phyloP scores from a whole-genome alignment of 1,139 yeast genomes.

The Insectozyma bohioensis region DNA sequence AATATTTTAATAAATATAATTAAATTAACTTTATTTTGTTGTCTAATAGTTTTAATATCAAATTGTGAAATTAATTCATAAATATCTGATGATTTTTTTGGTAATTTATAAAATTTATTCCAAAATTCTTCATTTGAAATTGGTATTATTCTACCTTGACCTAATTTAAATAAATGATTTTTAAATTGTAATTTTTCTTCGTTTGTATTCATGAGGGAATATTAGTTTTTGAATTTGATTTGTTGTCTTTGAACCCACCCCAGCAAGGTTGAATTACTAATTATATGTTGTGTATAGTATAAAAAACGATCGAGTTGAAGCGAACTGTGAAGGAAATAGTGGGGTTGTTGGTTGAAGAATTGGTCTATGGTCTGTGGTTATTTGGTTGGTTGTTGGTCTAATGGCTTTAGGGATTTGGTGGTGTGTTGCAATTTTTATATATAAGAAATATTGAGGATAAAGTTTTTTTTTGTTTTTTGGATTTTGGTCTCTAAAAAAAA shows the following conservation, averaged over 20 bases:
- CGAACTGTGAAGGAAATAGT: no score
- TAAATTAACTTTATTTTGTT: conserved; percentile 56
- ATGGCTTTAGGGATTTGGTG: no score
- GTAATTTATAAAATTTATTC: conserved; percentile 38
- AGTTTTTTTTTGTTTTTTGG: no score
- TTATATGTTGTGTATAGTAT: no score
- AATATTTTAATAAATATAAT: conserved; percentile 50
- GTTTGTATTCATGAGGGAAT: conserved; percentile 58
- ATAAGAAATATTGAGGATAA: no score
- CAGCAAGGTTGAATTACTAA: no score
- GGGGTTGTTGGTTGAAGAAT: no score
- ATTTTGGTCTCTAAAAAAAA: no score
- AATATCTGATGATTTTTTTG: conserved; percentile 47
- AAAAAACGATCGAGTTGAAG: no score
- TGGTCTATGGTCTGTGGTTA: no score
- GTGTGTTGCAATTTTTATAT: no score
- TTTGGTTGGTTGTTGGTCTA: no score
- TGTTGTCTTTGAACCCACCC: neutral
- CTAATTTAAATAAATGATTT: conserved; percentile 61
- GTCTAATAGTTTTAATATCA: conserved; percentile 63
- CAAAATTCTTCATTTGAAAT: conserved; percentile 44
- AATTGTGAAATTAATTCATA: conserved; percentile 52
- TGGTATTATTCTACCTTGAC: conserved; percentile 53
- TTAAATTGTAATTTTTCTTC: conserved; percentile 66
- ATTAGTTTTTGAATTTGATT: neutral